These are phyloP conservation scores for Senna tora DNA, from an alignment of 306 rosid species.

Conservation along the genomic window DNA sequence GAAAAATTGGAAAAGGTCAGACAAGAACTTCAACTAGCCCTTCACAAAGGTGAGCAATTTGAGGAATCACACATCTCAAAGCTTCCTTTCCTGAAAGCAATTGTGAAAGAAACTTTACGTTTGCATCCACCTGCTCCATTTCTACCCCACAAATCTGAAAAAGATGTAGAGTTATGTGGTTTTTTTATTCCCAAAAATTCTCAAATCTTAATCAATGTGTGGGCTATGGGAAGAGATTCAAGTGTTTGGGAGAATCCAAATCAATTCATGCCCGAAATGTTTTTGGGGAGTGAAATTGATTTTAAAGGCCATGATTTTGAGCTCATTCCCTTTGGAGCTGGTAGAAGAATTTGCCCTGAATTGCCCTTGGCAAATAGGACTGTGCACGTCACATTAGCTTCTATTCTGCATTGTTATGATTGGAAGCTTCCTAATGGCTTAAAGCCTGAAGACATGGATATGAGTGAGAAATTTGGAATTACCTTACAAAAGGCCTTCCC, in stretches of 20 bases:
- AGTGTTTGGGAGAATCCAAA: not conserved
- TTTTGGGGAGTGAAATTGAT: not conserved
- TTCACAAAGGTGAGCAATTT: not conserved
- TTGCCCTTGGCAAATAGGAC: too few relatives aligned
- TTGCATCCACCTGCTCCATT: not conserved
- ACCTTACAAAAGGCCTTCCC: not conserved
- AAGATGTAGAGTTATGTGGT: not conserved
- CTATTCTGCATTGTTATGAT: not conserved
- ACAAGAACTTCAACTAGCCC: conserved; percentile 4
- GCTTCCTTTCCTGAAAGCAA: conserved; percentile 33
- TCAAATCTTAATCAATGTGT: not conserved
- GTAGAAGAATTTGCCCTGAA: too few relatives aligned
- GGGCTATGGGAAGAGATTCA: conserved; percentile 1
- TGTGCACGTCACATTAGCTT: not conserved
- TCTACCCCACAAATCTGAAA: not conserved
- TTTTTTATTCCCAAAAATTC: not conserved
- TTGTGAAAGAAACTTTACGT: conserved; percentile 12
- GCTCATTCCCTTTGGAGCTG: too few relatives aligned
- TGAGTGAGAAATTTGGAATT: not conserved
- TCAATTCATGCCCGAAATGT: not conserved
- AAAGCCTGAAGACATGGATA: not conserved
- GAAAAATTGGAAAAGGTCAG: conserved; percentile 12
- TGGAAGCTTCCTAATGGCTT: not conserved
- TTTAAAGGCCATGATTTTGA: too few relatives aligned
- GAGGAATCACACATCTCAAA: conserved; percentile 28